phyloP scores from a whole-genome alignment of 495 filamentous ascomycete genomes.

The Penicillium salamii region DNA sequence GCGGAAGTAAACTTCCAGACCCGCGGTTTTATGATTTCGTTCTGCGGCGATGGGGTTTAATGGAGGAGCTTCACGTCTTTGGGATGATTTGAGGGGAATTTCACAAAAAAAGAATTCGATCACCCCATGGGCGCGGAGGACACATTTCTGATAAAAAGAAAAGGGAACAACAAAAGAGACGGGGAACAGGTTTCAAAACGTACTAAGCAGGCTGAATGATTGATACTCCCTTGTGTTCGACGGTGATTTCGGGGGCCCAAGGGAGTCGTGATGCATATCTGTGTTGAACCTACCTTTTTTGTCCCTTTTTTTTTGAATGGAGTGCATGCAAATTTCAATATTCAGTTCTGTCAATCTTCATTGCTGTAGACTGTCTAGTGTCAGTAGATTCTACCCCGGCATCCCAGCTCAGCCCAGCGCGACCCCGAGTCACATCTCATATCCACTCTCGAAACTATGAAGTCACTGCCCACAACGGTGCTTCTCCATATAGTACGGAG shows the following conservation, averaged over 20 bases:
- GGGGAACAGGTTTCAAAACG: constrained; percentile 21
- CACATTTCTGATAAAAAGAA: constrained; percentile 28
- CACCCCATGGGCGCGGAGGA: constrained; percentile 25
- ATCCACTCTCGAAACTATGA: background rate
- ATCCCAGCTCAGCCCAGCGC: no score
- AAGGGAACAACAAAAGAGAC: constrained; percentile 22
- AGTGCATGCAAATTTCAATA: constrained; percentile 32
- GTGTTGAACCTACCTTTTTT: constrained; percentile 30
- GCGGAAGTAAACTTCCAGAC: constrained; percentile 66
- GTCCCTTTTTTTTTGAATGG: constrained; percentile 33
- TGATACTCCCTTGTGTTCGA: constrained; percentile 17
- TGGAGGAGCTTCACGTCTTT: constrained; percentile 34
- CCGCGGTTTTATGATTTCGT: constrained; percentile 31
- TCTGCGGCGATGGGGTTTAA: constrained; percentile 36
- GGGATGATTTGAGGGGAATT: constrained; percentile 21
- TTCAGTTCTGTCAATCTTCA: constrained; percentile 9
- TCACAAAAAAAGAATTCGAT: constrained; percentile 24
- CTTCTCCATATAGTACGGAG: background rate
- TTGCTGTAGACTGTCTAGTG: background rate
- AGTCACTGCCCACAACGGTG: background rate
- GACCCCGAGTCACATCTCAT: background rate
- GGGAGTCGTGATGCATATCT: constrained; percentile 21
- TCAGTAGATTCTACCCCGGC: background rate
- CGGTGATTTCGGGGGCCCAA: constrained; percentile 19
- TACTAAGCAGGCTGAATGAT: constrained; percentile 19